Percentiles rank a stretch among this genome's conserved stretches.
These are phyloP conservation scores for Lactarius evosmus DNA, from an alignment of 768 basidiomycete genomes.

Conservation along the genomic window DNA sequence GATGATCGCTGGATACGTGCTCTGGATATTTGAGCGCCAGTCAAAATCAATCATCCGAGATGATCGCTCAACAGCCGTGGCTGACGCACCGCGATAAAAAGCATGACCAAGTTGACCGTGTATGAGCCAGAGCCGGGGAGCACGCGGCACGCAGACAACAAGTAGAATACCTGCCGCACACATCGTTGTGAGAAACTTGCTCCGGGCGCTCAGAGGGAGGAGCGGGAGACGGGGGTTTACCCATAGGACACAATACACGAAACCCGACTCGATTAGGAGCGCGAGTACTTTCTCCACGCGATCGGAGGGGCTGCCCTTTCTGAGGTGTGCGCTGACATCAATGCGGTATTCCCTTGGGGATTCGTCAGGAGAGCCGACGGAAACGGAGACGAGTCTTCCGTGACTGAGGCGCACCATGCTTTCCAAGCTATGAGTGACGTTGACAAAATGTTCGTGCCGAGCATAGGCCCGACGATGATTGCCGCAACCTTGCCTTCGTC, in stretches of 20 bases:
- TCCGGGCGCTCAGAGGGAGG: not conserved
- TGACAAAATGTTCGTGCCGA: slow-evolving; percentile 20
- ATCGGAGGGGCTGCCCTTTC: slow-evolving; percentile 9
- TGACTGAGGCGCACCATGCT: slow-evolving; percentile 9
- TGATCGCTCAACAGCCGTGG: not conserved
- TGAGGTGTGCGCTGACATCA: slow-evolving; percentile 10
- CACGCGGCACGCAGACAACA: slow-evolving; percentile 10
- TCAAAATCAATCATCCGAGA: not conserved
- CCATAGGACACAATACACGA: slow-evolving; percentile 20
- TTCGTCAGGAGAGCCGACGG: not conserved
- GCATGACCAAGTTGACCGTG: slow-evolving; percentile 16
- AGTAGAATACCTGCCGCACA: slow-evolving; percentile 9
- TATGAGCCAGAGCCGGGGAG: slow-evolving; percentile 20
- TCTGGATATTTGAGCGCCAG: too few species aligned
- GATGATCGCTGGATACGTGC: slow-evolving; percentile 23
- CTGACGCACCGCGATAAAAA: slow-evolving; percentile 12
- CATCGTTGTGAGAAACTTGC: not conserved
- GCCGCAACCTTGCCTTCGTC: slow-evolving; percentile 11
- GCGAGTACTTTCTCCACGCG: slow-evolving; percentile 15
- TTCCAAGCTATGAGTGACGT: slow-evolving; percentile 23
- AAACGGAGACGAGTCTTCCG: not conserved
- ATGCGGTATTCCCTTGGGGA: slow-evolving; percentile 11
- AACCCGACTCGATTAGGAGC: slow-evolving; percentile 23
- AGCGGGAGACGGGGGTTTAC: not conserved
- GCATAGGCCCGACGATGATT: slow-evolving; percentile 20